Base-by-base conservation (phyloP, 2,329 filamentous ascomycete genomes). In the Coniochaeta pulveracea region DNA sequence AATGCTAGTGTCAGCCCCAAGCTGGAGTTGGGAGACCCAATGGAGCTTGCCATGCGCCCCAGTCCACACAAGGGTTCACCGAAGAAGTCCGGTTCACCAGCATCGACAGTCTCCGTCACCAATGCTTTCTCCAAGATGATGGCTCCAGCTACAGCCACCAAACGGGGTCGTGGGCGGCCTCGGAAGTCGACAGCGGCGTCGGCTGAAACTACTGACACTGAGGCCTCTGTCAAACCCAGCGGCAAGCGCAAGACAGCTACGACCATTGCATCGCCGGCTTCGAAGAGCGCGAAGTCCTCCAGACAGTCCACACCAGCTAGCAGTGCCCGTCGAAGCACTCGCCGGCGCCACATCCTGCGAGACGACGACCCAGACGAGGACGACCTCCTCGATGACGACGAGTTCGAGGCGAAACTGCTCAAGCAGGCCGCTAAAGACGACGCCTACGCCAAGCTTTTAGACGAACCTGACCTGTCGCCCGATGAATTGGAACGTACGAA, bases 371-470 rank as follows among this genome's bases (percentile, higher is more conserved):
- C 74, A 44, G 58, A 83, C 21, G 73, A 78, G 24, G 69, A 74
- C 19, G 71, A 76, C 34, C 55, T 60, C 41, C 60, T 95, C 8
- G 88, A 80, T 5, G 89, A 96, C 41, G 72, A 81, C 19, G 80
- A 85, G 42, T 96, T 91, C 48, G 88, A 94, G 52, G 69, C 76
- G 0, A 81, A 81, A 42, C 63, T 93, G 2, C 80, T 82, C 5
- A 63, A 76, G 3, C 74, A 81, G 38, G 57, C 76, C 16, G 58
- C 53, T 2, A 50, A 57, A 1, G 57, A 60, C 9, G 58, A 66
- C 1, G 18, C 28, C n/a, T 58, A 66, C 1, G 49, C 54, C 0
- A 53, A 58, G 1, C 48, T 57, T 2, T 37, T 49, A 9, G 22
- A 24, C 12, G 48, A 52, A 10, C 46, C 47, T 1, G 44, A 52